Conservation (phyloP, 2,329 filamentous ascomycete genomes). For the Stagonosporopsis chrysanthemi region DNA sequence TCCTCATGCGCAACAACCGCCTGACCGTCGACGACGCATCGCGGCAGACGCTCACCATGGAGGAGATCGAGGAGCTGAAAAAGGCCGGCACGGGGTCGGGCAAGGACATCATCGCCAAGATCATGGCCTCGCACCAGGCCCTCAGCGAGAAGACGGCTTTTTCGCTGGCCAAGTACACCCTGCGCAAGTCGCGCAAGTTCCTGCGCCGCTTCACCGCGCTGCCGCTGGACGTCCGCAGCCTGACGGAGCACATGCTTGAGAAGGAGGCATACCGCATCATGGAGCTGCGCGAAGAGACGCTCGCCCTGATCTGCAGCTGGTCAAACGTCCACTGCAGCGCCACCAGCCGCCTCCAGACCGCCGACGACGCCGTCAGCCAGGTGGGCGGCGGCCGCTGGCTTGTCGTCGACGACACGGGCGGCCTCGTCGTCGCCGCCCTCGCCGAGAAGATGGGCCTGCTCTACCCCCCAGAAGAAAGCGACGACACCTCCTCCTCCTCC, state of each 20-base stretch:
- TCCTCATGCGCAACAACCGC: constrained; percentile 68
- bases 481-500: constrained; percentile 40
- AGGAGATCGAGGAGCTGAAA: constrained; percentile 76
- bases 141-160: constrained; percentile 95
- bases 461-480: constrained; percentile 56
- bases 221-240: constrained; percentile 78
- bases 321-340: constrained; percentile 83
- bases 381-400: constrained; percentile 72
- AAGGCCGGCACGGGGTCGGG: constrained; percentile 78
- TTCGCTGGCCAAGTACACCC: constrained; percentile 92
- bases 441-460: constrained; percentile 90
- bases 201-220: constrained; percentile 85
- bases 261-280: constrained; percentile 82
- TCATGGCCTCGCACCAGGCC: constrained; percentile 86
- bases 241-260: constrained; percentile 81
- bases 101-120: constrained; percentile 89
- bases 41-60: constrained; percentile 77
- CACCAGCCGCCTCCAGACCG: constrained; percentile 39
- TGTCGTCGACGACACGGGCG: constrained; percentile 85
- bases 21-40: constrained; percentile 68
- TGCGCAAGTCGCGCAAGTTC: constrained; percentile 94
- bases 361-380: constrained; percentile 44
- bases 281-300: constrained; percentile 84
- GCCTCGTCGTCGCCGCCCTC: constrained; percentile 80
- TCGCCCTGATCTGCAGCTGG: constrained; percentile 86